Conservation (phyloP, 2,329 filamentous ascomycete species). For the Penicillium sp. region DNA sequence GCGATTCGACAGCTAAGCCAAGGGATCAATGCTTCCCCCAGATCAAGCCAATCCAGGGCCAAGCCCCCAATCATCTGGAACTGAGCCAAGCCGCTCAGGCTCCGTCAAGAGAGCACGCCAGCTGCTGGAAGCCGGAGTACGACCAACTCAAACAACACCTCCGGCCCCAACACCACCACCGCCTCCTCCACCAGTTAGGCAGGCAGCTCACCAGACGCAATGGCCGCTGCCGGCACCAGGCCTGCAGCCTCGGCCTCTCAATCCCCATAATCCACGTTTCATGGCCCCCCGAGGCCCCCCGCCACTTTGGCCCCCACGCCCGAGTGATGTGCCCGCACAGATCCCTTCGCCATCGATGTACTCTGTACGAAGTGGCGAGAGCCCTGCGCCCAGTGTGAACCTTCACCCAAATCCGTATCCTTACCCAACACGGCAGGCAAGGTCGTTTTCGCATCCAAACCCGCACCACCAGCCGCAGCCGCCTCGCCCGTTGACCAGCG, state of each 20-base stretch:
- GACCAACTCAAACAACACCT: conserved; percentile 19
- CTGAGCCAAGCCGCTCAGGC: conserved; percentile 25
- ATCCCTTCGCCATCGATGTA: conserved; percentile 40
- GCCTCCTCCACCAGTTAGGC: conserved; percentile 15
- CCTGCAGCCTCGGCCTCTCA: conserved; percentile 23
- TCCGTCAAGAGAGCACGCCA: conserved; percentile 39
- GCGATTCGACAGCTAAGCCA: neutral
- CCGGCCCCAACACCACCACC: conserved; percentile 11
- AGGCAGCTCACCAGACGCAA: conserved; percentile 41
- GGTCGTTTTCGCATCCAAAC: conserved; percentile 31
- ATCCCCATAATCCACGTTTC: conserved; percentile 27
- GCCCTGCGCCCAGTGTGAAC: conserved; percentile 25
- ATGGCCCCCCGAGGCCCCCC: conserved; percentile 37
- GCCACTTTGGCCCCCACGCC: conserved; percentile 44
- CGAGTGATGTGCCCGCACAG: conserved; percentile 26
- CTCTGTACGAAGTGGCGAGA: conserved; percentile 30
- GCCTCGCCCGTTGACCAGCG: conserved; percentile 17
- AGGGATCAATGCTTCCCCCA: conserved; percentile 24
- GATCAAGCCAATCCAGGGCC: conserved; percentile 9
- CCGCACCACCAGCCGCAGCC: conserved; percentile 15
- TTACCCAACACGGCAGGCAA: conserved; percentile 20
- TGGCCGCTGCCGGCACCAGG: conserved; percentile 46
- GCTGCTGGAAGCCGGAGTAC: conserved; percentile 33
- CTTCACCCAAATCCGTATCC: conserved; percentile 2
- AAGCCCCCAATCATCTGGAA: conserved; percentile 7